phyloP scores from a whole-genome alignment of 306 rosid species.

The Gillenia trifoliata region DNA sequence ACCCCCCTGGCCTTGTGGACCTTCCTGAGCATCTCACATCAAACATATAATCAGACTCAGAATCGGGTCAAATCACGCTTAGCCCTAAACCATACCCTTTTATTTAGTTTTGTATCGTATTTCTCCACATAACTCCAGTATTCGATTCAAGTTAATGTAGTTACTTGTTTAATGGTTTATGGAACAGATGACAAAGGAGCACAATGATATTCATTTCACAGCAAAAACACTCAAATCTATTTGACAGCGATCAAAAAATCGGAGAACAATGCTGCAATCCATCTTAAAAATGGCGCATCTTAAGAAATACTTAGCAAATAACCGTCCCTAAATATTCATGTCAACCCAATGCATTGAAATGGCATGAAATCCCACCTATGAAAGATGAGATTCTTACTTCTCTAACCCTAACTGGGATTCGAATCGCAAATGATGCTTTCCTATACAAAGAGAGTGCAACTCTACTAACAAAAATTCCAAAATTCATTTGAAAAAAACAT shows the following conservation, averaged over 20 bases:
- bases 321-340: not conserved
- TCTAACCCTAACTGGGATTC: not conserved
- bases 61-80: not conserved
- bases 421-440: not conserved
- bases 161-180: not conserved
- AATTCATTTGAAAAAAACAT: not conserved
- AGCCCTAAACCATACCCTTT: not conserved
- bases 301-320: not conserved
- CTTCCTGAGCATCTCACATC: not conserved
- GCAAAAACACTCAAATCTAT: not conserved
- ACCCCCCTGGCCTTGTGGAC: not conserved
- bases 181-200: not conserved
- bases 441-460: not conserved
- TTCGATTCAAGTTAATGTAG: not conserved
- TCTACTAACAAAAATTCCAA: not conserved
- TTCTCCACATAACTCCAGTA: not conserved
- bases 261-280: not conserved
- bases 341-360: not conserved
- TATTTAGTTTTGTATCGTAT: not conserved
- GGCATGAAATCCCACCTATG: no score
- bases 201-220: not conserved
- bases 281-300: not conserved
- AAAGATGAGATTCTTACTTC: not conserved
- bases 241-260: not conserved
- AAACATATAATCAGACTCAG: not conserved